Evolutionary conservation across 2,329 filamentous ascomycete species (phyloP).

Genomic region (Hortaea werneckii): DNA sequence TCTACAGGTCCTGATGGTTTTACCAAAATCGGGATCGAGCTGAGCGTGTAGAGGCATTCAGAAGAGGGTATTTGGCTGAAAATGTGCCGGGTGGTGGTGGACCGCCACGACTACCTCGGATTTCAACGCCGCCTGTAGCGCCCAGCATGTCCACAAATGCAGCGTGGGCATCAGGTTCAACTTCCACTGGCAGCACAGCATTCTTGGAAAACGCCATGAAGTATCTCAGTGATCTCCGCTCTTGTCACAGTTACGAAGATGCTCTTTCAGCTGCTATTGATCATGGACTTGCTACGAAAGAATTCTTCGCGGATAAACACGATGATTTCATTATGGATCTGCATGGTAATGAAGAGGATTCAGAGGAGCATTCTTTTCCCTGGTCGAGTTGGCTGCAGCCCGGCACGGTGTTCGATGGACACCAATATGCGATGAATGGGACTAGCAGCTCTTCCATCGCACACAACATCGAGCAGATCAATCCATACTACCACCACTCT

Average conservation of each 20-base stretch:
- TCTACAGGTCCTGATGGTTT: conserved; percentile 6
- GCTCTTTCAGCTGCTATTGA: conserved; percentile 44
- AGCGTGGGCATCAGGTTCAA: conserved; percentile 8
- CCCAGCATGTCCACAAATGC: conserved; percentile 4
- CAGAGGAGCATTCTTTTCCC: conserved; percentile 3
- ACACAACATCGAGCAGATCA: conserved; percentile 22
- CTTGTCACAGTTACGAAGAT: conserved; percentile 44
- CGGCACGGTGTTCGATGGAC: conserved; percentile 51
- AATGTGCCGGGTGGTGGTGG: conserved; percentile 10
- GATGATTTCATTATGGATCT: conserved; percentile 51
- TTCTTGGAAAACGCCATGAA: conserved; percentile 49
- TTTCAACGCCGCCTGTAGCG: conserved; percentile 16
- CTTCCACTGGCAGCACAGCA: conserved; percentile 15
- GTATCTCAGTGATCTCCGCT: conserved; percentile 50
- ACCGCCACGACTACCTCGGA: conserved; percentile 16
- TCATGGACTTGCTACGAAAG: conserved; percentile 42
- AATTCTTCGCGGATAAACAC: conserved; percentile 42
- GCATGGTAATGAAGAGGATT: conserved; percentile 39
- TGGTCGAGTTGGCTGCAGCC: conserved; percentile 53
- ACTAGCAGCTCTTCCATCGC: conserved; percentile 3
- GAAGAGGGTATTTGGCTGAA: conserved; percentile 25
- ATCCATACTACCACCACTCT: conserved; percentile 15
- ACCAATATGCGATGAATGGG: conserved; percentile 45
- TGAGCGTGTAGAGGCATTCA: conserved; percentile 24
- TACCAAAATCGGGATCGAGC: conserved; percentile 10